Evolutionary conservation across 2,329 filamentous ascomycete species (phyloP), one percentile per base, ranked within the genome.

Genomic region (Hirsutella thompsonii): DNA sequence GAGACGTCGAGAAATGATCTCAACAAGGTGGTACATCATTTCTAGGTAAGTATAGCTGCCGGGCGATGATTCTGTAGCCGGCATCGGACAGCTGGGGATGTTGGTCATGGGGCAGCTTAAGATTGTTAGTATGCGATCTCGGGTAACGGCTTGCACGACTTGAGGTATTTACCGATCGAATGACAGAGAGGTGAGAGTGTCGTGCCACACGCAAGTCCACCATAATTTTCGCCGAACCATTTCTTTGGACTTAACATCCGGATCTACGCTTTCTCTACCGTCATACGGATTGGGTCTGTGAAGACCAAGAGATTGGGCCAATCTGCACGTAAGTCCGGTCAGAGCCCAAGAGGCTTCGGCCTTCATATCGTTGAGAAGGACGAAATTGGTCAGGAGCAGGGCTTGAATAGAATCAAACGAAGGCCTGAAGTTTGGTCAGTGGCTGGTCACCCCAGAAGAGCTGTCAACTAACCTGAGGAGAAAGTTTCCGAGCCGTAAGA

Each of bases 171-270:
- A 74, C 70, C 77, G 66, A 49, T 81, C 77, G 53, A 81, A 81
- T 0, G 77, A 81, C 2, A 81, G 57, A 0, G 77, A 81, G 0
- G 76, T 79, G 18, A 81, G 59, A 5, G 74, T 79, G 42, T 81
- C 77, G 47, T 81, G 77, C 77, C 77, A 81, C 9, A 78, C 68
- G 48, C 74, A 77, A 4, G 74, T 79, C 77, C 77, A 74, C 76
- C 76, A 76, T 35, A 79, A 55, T 39, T 70, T 72, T 30, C 72
- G 62, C 23, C 76, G 61, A 40, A 75, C 65, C 53, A 67, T 68
- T 30, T 77, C 72, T 44, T 70, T 76, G n/a, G 63, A 59, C 37
- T 63, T 64, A 4, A 61, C 55, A 14, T 72, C 69, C 1, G 64
- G 57, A 1, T 63, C 57, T 8, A 54, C 56, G 32, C 52, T 61